Base-by-base conservation (phyloP, 2,329 filamentous ascomycete species). In the Colletotrichum limetticola region DNA sequence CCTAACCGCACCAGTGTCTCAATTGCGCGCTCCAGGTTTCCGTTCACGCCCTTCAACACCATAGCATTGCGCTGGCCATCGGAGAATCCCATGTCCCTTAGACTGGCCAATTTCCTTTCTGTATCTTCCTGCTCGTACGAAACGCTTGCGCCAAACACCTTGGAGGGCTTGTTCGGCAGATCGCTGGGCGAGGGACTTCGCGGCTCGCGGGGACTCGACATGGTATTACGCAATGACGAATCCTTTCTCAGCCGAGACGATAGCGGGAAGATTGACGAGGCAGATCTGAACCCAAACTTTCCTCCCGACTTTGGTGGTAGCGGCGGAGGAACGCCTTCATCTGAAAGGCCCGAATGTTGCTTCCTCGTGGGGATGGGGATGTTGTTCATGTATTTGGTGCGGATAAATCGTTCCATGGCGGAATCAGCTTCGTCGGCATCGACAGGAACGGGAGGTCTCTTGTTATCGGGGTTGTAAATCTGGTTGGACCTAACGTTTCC, bases 361-460 rank as follows among this genome's bases (percentile, higher is more conserved):
- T 82, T 74, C 49, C 67, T 80, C 75, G 79, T 52, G 76, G 81
- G 75, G 77, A 82, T 75, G 78, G 79, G 75, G 60, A 82, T 78
- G 72, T 85, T 84, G 77, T 92, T 91, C 80, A 95, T 91, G 83
- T 99, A 99, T 83, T 99, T 99, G 79, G 96, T 92, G 74, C 96
- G 89, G 77, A 99, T 98, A 82, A 96, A 98, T 74, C 94, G 91
- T 83, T 99, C 97, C 93, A 99, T 97, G 32, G 94, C 95, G 12
- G 94, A 93, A 81, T 99, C 96, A 61, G 93, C 94, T 84, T 98
- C 95, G 83, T 99, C 97, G 52, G 91, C 91, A 79, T 98, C 97
- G 77, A 98, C 89, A 0, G 97, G 95, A 19, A 98, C 92, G 5
- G 96, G 91, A 1, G 97, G 92, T 78, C 92, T 93, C 77, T 93